Base-by-base conservation (phyloP, 345 rosid species). In the Abelmoschus esculentus region DNA sequence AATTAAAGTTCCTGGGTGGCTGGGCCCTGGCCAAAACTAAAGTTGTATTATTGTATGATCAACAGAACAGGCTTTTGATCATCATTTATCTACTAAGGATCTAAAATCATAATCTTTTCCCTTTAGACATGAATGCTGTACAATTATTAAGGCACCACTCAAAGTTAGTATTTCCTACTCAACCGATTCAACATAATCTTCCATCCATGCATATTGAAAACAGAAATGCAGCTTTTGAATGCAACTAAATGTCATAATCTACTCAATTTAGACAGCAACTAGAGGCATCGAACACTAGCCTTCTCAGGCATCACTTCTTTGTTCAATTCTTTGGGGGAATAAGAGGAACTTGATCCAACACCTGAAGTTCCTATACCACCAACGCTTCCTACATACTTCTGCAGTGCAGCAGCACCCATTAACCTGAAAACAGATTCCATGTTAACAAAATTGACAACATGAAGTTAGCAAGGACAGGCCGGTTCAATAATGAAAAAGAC, bases 281-380 rank as follows among this genome's bases (percentile, higher is more conserved):
- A 54, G 15, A 57, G 34, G 11, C 98, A 7, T 46, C 4, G 44
- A 57, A 63, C 56, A 56, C 58, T 56, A 80, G 88, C 98, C 96
- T 93, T 93, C 82, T 93, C 98, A 5, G 98, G 98, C 64, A 67
- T 88, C 73, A 93, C 85, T 83, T 93, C 98, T 83, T 93, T 93
- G 81, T 91, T 93, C 73, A 86, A 70, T 58, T 93, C 98, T 78
- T 93, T 95, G 32, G 91, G 89, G 58, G 97, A 19, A 83, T 90
- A 95, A 40, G 98, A 90, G 74, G 99, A 91, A 78, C 92, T 88
- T 44, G 99, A 95, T 71, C 99, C 98, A 77, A 91, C 98, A 61
- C 99, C 98, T 58, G 99, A 91, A 74, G 98, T 66, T 78, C 99
- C 98, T 66, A 93, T 93, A 64, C 98, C 98, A 73, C 99, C 98